Percentiles rank a stretch among this genome's conserved stretches.
phyloP scores from a whole-genome alignment of 257 asterid species.

The Solanum pennellii region DNA sequence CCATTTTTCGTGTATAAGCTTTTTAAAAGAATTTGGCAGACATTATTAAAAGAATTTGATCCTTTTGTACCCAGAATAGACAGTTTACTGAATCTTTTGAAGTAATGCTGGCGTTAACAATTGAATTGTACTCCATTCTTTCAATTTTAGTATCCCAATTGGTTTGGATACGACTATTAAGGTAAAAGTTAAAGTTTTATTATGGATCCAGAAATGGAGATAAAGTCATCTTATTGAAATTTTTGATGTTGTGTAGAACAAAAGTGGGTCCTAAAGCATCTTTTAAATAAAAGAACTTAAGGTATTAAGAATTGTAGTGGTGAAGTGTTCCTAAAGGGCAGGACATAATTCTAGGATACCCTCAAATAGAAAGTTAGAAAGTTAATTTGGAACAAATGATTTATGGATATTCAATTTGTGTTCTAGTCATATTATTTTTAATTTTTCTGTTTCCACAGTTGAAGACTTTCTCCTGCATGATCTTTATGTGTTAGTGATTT shows the following conservation, averaged over 20 bases:
- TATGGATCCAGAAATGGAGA: neutral
- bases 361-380: neutral
- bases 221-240: neutral
- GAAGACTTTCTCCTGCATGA: conserved; percentile 72
- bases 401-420: neutral
- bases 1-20: neutral
- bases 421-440: neutral
- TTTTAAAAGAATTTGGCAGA: neutral
- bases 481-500: conserved; percentile 35
- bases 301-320: neutral
- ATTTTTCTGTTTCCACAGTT: conserved; percentile 22
- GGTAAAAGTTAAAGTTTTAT: neutral
- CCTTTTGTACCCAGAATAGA: neutral
- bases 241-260: neutral
- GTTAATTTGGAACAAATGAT: neutral
- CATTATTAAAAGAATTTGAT: neutral
- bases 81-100: neutral
- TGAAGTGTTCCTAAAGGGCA: neutral
- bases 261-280: neutral
- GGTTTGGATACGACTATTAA: neutral
- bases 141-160: neutral
- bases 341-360: neutral
- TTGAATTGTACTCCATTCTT: neutral
- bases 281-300: neutral
- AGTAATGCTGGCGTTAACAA: neutral